A percentile compares a stretch with the other conserved stretches of the same genome.
Evolutionary conservation across 805 yeast species (phyloP).

Genomic region (Spencermartinsiella europaea): DNA sequence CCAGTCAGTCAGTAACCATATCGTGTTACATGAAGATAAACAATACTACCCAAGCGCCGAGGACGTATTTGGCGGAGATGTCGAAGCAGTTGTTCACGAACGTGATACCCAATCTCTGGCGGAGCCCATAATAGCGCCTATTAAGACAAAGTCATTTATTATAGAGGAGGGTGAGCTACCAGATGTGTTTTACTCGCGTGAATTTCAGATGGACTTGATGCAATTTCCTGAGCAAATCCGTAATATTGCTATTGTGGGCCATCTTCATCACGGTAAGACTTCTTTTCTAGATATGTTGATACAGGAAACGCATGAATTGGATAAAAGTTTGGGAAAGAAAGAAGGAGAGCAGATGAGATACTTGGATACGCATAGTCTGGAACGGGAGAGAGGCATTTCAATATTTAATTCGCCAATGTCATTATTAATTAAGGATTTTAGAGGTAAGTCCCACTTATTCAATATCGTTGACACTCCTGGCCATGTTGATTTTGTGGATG

Average conservation of each 20-base stretch:
- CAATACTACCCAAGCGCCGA: conserved; percentile 38
- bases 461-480: conserved; percentile 89
- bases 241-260: conserved; percentile 76
- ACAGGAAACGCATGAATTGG: conserved; percentile 53
- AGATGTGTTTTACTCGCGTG: conserved; percentile 49
- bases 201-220: conserved; percentile 41
- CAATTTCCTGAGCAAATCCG: conserved; percentile 58
- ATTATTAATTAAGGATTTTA: conserved; percentile 49
- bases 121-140: conserved; percentile 64
- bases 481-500: conserved; percentile 79
- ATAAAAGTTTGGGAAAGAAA: conserved; percentile 30
- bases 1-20: conserved; percentile 18
- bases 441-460: conserved; percentile 49
- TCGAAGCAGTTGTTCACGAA: conserved; percentile 58
- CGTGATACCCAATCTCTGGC: conserved; percentile 46
- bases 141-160: conserved; percentile 37
- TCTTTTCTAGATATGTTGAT: conserved; percentile 66
- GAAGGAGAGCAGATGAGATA: conserved; percentile 49
- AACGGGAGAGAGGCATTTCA: conserved; percentile 64
- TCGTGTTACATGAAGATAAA: conserved; percentile 44
- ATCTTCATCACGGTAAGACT: conserved; percentile 82
- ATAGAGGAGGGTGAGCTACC: conserved; percentile 56
- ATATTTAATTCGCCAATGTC: conserved; percentile 60
- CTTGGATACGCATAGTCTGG: conserved; percentile 67
- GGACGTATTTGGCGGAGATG: conserved; percentile 54